Conservation (phyloP, 2,329 filamentous ascomycete genomes). For the Penicillium concentricum region DNA sequence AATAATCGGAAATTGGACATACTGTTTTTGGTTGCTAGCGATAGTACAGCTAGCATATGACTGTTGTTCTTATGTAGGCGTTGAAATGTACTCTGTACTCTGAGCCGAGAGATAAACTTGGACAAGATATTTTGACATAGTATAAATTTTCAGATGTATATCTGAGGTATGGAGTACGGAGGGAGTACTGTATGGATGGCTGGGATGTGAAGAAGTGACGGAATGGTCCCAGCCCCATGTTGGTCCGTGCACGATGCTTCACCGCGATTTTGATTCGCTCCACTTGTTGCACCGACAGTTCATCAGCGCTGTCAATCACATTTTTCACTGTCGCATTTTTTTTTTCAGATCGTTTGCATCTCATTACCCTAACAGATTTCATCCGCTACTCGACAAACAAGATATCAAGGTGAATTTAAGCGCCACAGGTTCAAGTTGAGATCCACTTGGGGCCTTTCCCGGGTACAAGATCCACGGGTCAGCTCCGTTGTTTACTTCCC, state of each 20-base stretch:
- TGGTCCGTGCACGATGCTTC: constrained; percentile 24
- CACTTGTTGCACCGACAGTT: constrained; percentile 19
- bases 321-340: constrained; percentile 4
- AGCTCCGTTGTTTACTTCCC: constrained; percentile 13
- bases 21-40: background rate
- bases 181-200: background rate
- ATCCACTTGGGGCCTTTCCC: constrained; percentile 1
- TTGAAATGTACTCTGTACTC: no score
- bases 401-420: background rate
- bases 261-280: constrained; percentile 31
- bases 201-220: constrained; percentile 4
- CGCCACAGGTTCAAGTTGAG: background rate
- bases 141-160: background rate
- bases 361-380: background rate
- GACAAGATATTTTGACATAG: background rate
- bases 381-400: background rate
- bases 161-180: background rate
- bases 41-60: background rate
- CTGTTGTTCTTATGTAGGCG: background rate
- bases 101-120: background rate
- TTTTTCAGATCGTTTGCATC: constrained; percentile 4
- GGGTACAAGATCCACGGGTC: constrained; percentile 11
- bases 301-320: constrained; percentile 13
- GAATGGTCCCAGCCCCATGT: constrained; percentile 7
- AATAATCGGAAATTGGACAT: background rate